A percentile compares a stretch with the other conserved stretches of the same genome.
Conservation (phyloP, 495 filamentous ascomycete genomes). For the Lophiostoma macrostomum region DNA sequence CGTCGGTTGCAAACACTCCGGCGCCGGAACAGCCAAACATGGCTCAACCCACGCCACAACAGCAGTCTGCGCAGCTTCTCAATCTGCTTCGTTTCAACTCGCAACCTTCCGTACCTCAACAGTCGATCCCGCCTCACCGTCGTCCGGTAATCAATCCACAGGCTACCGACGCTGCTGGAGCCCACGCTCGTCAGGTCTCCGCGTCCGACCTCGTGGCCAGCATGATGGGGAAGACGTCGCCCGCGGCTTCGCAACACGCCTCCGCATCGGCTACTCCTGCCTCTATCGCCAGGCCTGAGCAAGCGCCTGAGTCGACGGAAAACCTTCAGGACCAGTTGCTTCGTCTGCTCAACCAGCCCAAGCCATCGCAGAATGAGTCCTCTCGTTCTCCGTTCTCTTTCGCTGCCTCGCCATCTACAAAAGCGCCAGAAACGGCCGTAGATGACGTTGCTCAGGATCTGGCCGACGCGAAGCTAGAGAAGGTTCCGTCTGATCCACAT, state of each 20-base stretch:
- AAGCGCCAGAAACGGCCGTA: conserved; percentile 27
- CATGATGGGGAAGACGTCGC: conserved; percentile 46
- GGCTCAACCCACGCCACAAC: conserved; percentile 11
- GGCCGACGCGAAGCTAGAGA: conserved; percentile 26
- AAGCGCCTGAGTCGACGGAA: conserved; percentile 13
- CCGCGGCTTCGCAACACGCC: conserved; percentile 37
- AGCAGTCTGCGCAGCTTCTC: conserved; percentile 70
- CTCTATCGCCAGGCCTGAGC: conserved; percentile 26
- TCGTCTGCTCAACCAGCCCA: conserved; percentile 59
- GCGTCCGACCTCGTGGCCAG: conserved; percentile 63
- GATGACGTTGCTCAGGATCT: conserved; percentile 31
- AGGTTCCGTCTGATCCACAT: conserved; percentile 14
- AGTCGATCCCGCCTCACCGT: conserved; percentile 17
- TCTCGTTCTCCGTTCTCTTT: conserved; percentile 6
- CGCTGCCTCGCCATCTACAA: conserved; percentile 2
- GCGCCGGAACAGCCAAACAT: conserved; percentile 40
- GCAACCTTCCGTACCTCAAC: conserved; percentile 6
- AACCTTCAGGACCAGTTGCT: conserved; percentile 66
- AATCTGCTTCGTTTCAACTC: conserved; percentile 84
- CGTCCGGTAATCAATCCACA: conserved; percentile 11
- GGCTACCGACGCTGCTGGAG: background rate
- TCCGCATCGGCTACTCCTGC: conserved; percentile 31
- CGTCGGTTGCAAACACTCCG: conserved; percentile 42
- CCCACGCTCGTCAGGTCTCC: conserved; percentile 51
- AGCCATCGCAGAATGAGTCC: conserved; percentile 39